Conservation (phyloP, 345 rosid genomes). For the Eucalyptus brandiana region DNA sequence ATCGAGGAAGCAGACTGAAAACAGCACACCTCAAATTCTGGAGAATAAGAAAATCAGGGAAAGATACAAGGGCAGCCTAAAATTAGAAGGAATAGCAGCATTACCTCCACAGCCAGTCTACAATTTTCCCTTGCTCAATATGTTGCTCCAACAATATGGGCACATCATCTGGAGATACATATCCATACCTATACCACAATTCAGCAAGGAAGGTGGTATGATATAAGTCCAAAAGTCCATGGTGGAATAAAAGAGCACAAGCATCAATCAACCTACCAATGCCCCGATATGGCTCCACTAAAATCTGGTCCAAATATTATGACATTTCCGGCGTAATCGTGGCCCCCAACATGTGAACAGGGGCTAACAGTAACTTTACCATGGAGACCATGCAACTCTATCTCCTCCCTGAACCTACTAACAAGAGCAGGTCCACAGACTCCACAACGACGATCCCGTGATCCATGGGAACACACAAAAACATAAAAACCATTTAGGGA, state of each 20-base stretch:
- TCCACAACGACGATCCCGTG: conserved; percentile 85
- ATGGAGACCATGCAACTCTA: conserved; percentile 55
- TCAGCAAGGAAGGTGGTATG: background rate
- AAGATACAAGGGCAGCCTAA: background rate
- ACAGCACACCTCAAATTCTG: background rate
- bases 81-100: background rate
- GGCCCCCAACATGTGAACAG: conserved; percentile 97
- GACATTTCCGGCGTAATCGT: conserved; percentile 91
- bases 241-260: background rate
- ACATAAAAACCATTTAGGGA: conserved; percentile 63
- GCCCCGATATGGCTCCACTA: conserved; percentile 55
- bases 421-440: conserved; percentile 87
- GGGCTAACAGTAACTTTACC: conserved; percentile 91
- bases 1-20: background rate
- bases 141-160: conserved; percentile 59
- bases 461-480: conserved; percentile 93
- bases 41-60: background rate
- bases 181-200: conserved; percentile 56
- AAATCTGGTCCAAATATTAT: conserved; percentile 64
- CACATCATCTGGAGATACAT: conserved; percentile 76
- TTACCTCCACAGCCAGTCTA: conserved; percentile 83
- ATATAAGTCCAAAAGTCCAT: background rate
- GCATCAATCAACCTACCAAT: conserved; percentile 43
- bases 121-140: conserved; percentile 63
- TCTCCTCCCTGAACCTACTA: conserved; percentile 81